phyloP scores from a whole-genome alignment of 164 flowering plant genomes.

The Brasenia schreberi region DNA sequence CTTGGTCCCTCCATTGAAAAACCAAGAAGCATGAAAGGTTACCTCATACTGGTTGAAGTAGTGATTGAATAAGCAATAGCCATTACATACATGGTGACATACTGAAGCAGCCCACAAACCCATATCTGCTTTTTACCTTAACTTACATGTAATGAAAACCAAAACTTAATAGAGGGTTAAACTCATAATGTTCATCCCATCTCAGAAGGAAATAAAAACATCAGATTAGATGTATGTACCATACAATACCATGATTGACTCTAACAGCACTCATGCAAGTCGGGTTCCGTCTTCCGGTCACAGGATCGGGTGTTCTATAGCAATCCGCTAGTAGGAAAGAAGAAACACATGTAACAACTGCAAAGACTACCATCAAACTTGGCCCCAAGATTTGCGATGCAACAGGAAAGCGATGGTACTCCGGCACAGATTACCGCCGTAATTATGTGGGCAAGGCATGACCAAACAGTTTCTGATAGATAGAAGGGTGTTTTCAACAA shows the following conservation, averaged over 20 bases:
- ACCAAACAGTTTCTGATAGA: slow-evolving; percentile 47
- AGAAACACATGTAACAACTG: slow-evolving; percentile 34
- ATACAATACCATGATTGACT: slow-evolving; percentile 31
- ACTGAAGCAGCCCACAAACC: slow-evolving; percentile 38
- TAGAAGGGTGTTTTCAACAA: neutral
- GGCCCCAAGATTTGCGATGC: slow-evolving; percentile 70
- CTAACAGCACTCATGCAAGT: slow-evolving; percentile 49
- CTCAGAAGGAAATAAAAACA: neutral
- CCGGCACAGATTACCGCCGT: slow-evolving; percentile 82
- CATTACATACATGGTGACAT: slow-evolving; percentile 26
- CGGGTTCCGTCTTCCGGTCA: slow-evolving; percentile 29
- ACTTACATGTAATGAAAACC: slow-evolving; percentile 10
- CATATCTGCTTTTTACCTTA: slow-evolving; percentile 14
- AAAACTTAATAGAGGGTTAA: neutral
- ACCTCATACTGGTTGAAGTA: slow-evolving; percentile 28
- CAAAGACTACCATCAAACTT: slow-evolving; percentile 32
- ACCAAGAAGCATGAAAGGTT: neutral
- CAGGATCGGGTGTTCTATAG: slow-evolving; percentile 47
- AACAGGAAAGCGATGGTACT: slow-evolving; percentile 72
- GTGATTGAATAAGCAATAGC: slow-evolving; percentile 27
- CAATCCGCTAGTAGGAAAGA: slow-evolving; percentile 39
- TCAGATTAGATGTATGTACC: slow-evolving; percentile 1
- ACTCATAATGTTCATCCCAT: neutral
- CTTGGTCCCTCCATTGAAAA: no score
- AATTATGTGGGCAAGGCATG: slow-evolving; percentile 62